Conservation (phyloP, 768 basidiomycete species). For the Pholiota microspora region DNA sequence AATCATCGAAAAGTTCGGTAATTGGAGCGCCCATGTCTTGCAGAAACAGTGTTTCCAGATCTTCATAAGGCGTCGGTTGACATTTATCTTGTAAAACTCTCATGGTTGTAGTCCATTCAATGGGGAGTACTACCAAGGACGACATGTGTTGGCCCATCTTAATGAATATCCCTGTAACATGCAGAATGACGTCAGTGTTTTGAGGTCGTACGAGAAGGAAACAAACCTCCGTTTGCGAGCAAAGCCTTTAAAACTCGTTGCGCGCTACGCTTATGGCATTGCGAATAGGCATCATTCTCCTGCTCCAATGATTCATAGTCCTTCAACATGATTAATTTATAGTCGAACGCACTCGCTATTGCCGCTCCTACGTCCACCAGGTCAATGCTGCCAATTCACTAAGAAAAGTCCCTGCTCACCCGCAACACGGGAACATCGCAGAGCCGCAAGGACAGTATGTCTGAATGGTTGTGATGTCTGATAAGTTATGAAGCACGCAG, state of each 20-base stretch:
- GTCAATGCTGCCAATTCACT: too few species aligned
- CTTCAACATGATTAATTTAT: conserved; percentile 64
- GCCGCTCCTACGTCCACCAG: conserved; percentile 50
- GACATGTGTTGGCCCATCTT: conserved; percentile 91
- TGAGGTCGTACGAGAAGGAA: neutral
- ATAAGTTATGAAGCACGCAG: conserved; percentile 50
- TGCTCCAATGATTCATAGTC: conserved; percentile 51
- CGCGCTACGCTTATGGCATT: conserved; percentile 86
- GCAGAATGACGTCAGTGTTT: neutral
- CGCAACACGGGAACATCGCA: conserved; percentile 81
- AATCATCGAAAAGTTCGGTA: conserved; percentile 77
- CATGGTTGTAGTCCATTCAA: conserved; percentile 53
- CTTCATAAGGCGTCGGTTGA: conserved; percentile 80
- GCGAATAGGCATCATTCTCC: conserved; percentile 54
- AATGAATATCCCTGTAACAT: conserved; percentile 68
- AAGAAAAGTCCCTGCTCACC: too few species aligned
- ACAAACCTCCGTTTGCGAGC: conserved; percentile 80
- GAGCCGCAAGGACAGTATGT: conserved; percentile 67
- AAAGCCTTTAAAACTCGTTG: conserved; percentile 77
- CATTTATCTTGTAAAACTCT: conserved; percentile 85
- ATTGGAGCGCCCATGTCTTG: conserved; percentile 76
- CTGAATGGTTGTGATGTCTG: conserved; percentile 71
- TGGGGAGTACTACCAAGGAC: conserved; percentile 51
- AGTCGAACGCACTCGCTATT: conserved; percentile 62
- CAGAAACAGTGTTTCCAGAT: conserved; percentile 72